phyloP scores from a whole-genome alignment of 768 basidiomycete species.

The Pisolithus marmoratus region DNA sequence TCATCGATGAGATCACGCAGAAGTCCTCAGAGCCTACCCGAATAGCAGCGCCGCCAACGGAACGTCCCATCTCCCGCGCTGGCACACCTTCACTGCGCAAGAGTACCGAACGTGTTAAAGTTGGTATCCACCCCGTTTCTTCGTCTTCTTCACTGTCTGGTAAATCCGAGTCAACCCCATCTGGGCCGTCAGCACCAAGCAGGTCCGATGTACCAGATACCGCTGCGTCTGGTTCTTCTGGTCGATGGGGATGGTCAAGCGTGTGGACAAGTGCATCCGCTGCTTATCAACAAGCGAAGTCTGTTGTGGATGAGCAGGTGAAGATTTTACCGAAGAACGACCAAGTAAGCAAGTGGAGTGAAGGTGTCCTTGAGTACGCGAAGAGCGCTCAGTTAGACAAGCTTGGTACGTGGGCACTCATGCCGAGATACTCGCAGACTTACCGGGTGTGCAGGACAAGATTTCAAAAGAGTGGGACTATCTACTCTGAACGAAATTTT shows the following conservation, averaged over 20 bases:
- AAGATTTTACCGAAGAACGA: conserved; percentile 83
- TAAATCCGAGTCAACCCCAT: conserved; percentile 24
- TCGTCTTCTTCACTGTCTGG: conserved; percentile 38
- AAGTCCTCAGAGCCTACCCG: conserved; percentile 79
- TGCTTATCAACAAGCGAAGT: conserved; percentile 81
- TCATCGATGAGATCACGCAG: conserved; percentile 92
- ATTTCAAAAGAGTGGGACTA: conserved; percentile 81
- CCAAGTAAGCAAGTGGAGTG: conserved; percentile 84
- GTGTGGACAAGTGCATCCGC: conserved; percentile 88
- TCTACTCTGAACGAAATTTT: conserved; percentile 88
- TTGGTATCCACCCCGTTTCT: conserved; percentile 44
- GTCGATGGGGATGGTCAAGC: conserved; percentile 76
- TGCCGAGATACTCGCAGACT: neutral
- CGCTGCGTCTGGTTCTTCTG: conserved; percentile 14
- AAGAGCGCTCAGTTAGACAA: conserved; percentile 89
- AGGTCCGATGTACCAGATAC: conserved; percentile 15
- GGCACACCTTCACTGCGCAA: conserved; percentile 70
- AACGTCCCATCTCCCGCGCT: conserved; percentile 56
- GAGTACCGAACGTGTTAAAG: conserved; percentile 69
- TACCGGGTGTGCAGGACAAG: conserved; percentile 55
- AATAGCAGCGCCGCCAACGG: conserved; percentile 45
- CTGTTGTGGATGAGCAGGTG: conserved; percentile 90
- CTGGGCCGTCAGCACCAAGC: conserved; percentile 16
- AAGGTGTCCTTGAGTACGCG: conserved; percentile 81
- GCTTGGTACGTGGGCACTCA: conserved; percentile 50